Percentiles rank a stretch among this genome's conserved stretches.
phyloP scores from a whole-genome alignment of 441 rosid species.

The Macaranga tanarius region DNA sequence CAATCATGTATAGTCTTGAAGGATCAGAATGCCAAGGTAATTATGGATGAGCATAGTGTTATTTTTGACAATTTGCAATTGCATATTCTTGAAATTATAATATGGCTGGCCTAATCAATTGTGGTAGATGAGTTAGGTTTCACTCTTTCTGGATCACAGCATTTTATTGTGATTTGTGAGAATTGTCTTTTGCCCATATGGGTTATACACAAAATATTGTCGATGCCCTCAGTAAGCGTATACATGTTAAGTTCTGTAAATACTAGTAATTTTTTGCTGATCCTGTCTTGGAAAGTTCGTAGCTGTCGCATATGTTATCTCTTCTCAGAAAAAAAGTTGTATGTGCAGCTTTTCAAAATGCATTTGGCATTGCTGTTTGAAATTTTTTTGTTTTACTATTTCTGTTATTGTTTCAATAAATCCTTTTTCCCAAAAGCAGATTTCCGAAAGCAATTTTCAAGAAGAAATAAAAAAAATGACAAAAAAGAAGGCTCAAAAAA shows the following conservation, averaged over 20 bases:
- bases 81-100: neutral
- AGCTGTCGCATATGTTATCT: too few relatives aligned
- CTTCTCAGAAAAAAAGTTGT: too few relatives aligned
- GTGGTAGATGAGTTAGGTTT: neutral
- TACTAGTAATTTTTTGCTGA: neutral
- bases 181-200: neutral
- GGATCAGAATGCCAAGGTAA: neutral
- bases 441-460: too few relatives aligned
- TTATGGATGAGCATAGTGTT: neutral
- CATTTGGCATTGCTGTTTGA: too few relatives aligned
- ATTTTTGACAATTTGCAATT: neutral
- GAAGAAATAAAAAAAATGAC: too few relatives aligned
- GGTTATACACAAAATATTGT: neutral
- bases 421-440: too few relatives aligned
- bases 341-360: too few relatives aligned
- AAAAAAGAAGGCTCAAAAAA: too few relatives aligned
- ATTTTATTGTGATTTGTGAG: too few relatives aligned
- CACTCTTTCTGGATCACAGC: neutral
- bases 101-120: neutral
- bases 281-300: too few relatives aligned
- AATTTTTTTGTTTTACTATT: too few relatives aligned
- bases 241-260: slow-evolving; percentile 6
- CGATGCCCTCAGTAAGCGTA: neutral
- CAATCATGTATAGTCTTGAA: neutral
- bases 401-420: too few relatives aligned